Evolutionary conservation across 495 filamentous ascomycete species (phyloP).

Genomic region (Hypoxylon trugodes): DNA sequence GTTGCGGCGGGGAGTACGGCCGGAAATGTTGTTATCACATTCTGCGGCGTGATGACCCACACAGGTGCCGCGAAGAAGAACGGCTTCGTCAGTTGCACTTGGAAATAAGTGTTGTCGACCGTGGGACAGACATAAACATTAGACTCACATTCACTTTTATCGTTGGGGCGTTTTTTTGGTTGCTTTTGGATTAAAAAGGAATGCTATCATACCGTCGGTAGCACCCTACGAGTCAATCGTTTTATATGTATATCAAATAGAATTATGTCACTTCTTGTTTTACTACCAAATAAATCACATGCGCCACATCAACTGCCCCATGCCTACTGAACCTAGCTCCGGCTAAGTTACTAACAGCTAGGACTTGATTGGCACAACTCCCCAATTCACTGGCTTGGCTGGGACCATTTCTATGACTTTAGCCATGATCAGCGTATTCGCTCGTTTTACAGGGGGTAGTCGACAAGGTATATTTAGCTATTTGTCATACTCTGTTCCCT

Average conservation of each 20-base stretch:
- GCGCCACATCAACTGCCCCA: no score
- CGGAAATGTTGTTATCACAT: conserved; percentile 11
- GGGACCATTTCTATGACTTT: background rate
- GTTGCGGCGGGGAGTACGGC: conserved; percentile 26
- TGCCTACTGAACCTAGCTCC: background rate
- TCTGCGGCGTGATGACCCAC: conserved; percentile 42
- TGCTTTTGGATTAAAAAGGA: no score
- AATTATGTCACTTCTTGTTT: background rate
- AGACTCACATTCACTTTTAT: no score
- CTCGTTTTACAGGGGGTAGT: background rate
- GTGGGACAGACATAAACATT: no score
- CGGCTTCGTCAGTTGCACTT: conserved; percentile 31
- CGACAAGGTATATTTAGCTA: background rate
- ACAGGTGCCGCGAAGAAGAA: conserved; percentile 27
- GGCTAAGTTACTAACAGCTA: background rate
- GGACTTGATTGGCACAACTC: background rate
- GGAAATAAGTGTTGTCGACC: no score
- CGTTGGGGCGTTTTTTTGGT: no score
- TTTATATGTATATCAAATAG: no score
- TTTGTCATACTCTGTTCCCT: background rate
- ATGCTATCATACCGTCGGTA: no score
- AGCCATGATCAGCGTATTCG: background rate
- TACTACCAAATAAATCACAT: background rate
- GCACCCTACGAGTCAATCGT: no score
- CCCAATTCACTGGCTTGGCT: background rate